Evolutionary conservation across 495 filamentous ascomycete species (phyloP).

Genomic region (Zalerion maritima): DNA sequence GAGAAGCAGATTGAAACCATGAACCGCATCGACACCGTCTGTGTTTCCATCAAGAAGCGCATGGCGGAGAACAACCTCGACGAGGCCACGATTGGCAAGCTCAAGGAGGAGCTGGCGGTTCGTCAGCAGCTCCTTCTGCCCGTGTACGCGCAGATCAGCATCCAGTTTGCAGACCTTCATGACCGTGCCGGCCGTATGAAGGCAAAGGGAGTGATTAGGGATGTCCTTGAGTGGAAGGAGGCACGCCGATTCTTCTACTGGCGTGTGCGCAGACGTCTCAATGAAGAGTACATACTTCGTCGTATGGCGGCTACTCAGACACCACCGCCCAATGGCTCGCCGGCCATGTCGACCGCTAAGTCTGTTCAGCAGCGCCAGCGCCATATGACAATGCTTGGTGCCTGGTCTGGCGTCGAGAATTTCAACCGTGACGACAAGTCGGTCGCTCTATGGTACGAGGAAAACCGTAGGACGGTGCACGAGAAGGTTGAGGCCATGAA

Average conservation of each 20-base stretch:
- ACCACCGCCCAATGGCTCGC: constrained; percentile 27
- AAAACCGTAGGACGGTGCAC: constrained; percentile 70
- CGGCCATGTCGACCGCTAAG: constrained; percentile 22
- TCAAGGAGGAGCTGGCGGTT: constrained; percentile 77
- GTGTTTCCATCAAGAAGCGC: constrained; percentile 67
- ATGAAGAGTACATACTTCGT: constrained; percentile 90
- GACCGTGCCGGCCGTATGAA: constrained; percentile 96
- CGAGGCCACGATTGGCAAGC: constrained; percentile 53
- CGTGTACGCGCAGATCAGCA: constrained; percentile 80
- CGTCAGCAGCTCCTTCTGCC: constrained; percentile 83
- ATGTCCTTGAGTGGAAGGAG: constrained; percentile 69
- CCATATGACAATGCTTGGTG: constrained; percentile 53
- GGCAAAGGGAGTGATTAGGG: constrained; percentile 87
- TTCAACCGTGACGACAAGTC: constrained; percentile 65
- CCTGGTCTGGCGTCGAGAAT: constrained; percentile 60
- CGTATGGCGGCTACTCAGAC: constrained; percentile 51
- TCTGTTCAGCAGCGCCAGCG: constrained; percentile 37
- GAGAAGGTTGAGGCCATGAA: constrained; percentile 68
- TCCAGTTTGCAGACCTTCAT: constrained; percentile 95
- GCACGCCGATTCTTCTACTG: constrained; percentile 99
- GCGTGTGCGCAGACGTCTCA: constrained; percentile 91
- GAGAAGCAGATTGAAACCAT: constrained; percentile 98
- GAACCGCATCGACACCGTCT: constrained; percentile 78
- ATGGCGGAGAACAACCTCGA: constrained; percentile 50
- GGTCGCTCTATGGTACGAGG: constrained; percentile 94